phyloP scores from a whole-genome alignment of 768 basidiomycete genomes.

The Leucogyrophana mollusca region DNA sequence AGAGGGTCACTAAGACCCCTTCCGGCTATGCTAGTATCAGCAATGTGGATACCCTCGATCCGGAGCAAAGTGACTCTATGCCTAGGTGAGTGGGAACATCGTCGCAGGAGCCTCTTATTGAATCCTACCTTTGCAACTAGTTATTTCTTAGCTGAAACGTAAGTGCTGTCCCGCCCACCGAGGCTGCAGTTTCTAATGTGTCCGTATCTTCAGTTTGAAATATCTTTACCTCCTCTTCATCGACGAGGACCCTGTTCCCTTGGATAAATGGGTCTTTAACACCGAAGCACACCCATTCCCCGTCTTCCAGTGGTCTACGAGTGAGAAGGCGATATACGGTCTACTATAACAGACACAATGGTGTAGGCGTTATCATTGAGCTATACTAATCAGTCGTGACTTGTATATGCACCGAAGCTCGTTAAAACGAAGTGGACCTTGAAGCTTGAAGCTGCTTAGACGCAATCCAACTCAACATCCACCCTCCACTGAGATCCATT shows the following conservation, averaged over 20 bases:
- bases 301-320: slow-evolving; percentile 59
- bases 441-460: too few species aligned
- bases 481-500: too few species aligned
- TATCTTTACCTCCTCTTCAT: slow-evolving; percentile 72
- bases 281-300: slow-evolving; percentile 80
- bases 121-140: too few species aligned
- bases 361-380: too few species aligned
- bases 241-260: slow-evolving; percentile 56
- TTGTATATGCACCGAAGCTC: too few species aligned
- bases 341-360: too few species aligned
- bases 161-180: slow-evolving; percentile 12
- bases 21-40: slow-evolving; percentile 62
- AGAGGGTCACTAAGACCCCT: slow-evolving; percentile 54
- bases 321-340: slow-evolving; percentile 47
- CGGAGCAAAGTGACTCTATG: slow-evolving; percentile 53
- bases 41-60: slow-evolving; percentile 44
- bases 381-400: too few species aligned
- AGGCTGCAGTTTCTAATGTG: too few species aligned
- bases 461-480: too few species aligned
- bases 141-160: slow-evolving; percentile 58
- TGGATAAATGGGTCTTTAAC: slow-evolving; percentile 60
- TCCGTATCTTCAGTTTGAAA: slow-evolving; percentile 53
- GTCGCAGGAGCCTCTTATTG: not conserved
- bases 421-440: too few species aligned
- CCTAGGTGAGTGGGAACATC: too few species aligned